Evolutionary conservation across 306 rosid genomes (phyloP).

Genomic region (Cicer cuneatum): DNA sequence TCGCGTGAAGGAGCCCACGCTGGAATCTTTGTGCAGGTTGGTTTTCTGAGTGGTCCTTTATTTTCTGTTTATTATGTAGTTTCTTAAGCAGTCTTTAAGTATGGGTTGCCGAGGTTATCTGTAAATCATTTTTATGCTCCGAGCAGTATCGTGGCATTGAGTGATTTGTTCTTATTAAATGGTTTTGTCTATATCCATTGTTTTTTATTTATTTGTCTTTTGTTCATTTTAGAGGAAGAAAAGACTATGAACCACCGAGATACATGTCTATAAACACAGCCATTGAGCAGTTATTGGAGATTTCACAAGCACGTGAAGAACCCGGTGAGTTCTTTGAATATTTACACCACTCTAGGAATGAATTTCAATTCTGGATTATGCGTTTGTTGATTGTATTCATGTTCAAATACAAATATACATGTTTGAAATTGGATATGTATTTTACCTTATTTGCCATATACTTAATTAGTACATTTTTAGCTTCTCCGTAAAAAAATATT

Average conservation of each 20-base stretch:
- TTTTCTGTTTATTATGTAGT: slow-evolving; percentile 17
- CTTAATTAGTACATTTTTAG: not conserved
- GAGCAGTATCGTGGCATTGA: slow-evolving; percentile 5
- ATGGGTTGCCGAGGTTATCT: slow-evolving; percentile 12
- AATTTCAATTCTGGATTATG: slow-evolving; percentile 22
- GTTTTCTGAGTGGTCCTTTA: slow-evolving; percentile 37
- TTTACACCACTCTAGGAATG: not conserved
- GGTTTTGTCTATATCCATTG: slow-evolving; percentile 18
- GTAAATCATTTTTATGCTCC: not conserved
- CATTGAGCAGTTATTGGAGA: slow-evolving; percentile 90
- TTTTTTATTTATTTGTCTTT: not conserved
- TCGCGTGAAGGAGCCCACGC: slow-evolving; percentile 90
- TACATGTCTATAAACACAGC: slow-evolving; percentile 85
- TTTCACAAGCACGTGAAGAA: slow-evolving; percentile 65
- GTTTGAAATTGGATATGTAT: not conserved
- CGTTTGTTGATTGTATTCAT: slow-evolving; percentile 28
- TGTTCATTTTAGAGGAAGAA: slow-evolving; percentile 69
- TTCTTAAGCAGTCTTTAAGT: slow-evolving; percentile 18
- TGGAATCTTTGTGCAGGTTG: slow-evolving; percentile 86
- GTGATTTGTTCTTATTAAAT: not conserved
- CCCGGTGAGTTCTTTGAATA: slow-evolving; percentile 55
- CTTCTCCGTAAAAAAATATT: not conserved
- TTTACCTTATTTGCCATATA: slow-evolving; percentile 19
- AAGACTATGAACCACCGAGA: slow-evolving; percentile 85
- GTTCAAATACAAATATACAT: not conserved